Percentiles rank a stretch among this genome's conserved stretches.
Conservation (phyloP, 164 flowering plant species). For the Nymphaea colorata region DNA sequence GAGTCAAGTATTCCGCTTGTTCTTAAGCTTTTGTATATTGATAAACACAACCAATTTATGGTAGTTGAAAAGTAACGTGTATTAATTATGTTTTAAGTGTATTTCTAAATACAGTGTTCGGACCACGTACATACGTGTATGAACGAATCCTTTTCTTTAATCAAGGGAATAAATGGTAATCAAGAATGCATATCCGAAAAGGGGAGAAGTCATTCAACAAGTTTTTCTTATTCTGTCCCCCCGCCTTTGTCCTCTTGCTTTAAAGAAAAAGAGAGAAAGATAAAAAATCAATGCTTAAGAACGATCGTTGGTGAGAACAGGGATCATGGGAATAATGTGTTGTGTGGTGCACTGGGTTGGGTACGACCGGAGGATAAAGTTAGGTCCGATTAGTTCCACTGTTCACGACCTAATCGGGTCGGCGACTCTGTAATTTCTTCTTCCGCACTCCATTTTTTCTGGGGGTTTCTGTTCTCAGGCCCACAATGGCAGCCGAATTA, state of each 20-base stretch:
- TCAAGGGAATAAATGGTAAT: not conserved
- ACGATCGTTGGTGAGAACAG: not conserved
- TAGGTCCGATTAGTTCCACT: not conserved
- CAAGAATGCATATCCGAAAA: not conserved
- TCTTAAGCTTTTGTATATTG: not conserved
- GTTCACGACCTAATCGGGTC: not conserved
- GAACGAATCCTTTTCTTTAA: too few relatives aligned
- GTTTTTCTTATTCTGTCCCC: not conserved
- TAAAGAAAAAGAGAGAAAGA: not conserved
- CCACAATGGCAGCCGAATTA: too few relatives aligned
- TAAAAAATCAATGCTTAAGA: not conserved
- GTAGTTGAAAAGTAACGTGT: too few relatives aligned
- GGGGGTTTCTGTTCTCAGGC: too few relatives aligned
- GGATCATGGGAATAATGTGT: not conserved
- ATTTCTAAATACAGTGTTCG: not conserved
- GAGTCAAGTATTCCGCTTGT: not conserved
- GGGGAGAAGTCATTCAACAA: not conserved
- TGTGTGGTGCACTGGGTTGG: not conserved
- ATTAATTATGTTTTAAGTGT: too few relatives aligned
- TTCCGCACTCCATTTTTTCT: too few relatives aligned
- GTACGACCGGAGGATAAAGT: not conserved
- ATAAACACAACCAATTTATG: not conserved
- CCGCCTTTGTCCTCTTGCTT: not conserved
- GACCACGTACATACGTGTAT: not conserved
- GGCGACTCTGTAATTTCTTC: too few relatives aligned